These are phyloP conservation scores for Keqinozyma sinolaborantium DNA, from an alignment of 1,139 yeast genomes.

Conservation along the genomic window DNA sequence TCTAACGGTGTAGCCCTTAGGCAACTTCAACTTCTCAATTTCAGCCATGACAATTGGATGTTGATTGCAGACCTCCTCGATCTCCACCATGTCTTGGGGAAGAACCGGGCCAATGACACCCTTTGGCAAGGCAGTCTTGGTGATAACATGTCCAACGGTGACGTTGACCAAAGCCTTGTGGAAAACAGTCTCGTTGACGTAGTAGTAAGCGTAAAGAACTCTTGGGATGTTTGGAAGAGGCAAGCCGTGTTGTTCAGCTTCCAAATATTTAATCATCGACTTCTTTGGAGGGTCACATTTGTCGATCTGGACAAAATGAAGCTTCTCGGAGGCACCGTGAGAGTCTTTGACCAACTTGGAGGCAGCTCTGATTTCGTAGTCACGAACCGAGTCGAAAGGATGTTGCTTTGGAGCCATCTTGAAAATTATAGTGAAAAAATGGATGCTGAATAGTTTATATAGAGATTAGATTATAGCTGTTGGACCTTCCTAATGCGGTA, in stretches of 20 bases:
- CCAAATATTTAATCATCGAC: slow-evolving; percentile 64
- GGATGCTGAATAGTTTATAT: background rate
- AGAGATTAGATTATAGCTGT: background rate
- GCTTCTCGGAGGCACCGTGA: slow-evolving; percentile 41
- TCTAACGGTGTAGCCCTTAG: slow-evolving; percentile 53
- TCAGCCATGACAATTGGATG: slow-evolving; percentile 64
- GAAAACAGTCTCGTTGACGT: slow-evolving; percentile 52
- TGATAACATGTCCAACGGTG: slow-evolving; percentile 59
- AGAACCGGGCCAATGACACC: slow-evolving; percentile 75
- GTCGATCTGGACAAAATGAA: slow-evolving; percentile 74
- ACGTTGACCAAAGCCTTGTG: slow-evolving; percentile 75
- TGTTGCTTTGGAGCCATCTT: slow-evolving; percentile 22
- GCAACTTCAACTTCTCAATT: slow-evolving; percentile 61
- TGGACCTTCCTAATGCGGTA: background rate
- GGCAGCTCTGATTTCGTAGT: slow-evolving; percentile 61
- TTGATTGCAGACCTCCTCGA: slow-evolving; percentile 47
- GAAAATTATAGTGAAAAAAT: too few relatives aligned
- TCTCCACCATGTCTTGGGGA: slow-evolving; percentile 60
- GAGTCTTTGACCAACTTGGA: slow-evolving; percentile 61
- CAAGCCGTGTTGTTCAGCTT: slow-evolving; percentile 62
- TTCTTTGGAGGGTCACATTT: slow-evolving; percentile 80
- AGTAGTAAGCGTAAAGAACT: slow-evolving; percentile 66
- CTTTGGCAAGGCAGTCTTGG: slow-evolving; percentile 52
- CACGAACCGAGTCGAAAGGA: slow-evolving; percentile 68
- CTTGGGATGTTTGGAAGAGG: slow-evolving; percentile 60